Base-by-base conservation (phyloP, 495 filamentous ascomycete species). In the Acidiella bohemica region DNA sequence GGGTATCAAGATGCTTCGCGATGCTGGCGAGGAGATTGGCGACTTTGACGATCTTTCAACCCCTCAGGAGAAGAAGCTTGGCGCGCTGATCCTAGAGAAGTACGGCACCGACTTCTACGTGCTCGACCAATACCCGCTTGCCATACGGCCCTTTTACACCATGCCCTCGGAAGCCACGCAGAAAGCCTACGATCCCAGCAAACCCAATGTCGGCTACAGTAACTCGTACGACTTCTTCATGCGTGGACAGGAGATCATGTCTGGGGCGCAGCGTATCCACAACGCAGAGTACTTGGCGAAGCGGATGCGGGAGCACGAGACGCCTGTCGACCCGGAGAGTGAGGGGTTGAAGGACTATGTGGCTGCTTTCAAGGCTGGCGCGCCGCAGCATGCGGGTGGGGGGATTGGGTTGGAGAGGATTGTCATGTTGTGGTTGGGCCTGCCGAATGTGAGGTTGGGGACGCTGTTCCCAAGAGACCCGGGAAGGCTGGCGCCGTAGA, bases 221-320 rank as follows among this genome's bases (percentile, higher is more conserved):
- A 88, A 92, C 62, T 80, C 78, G 4, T 94, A 84, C 66, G 85
- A 93, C 63, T 84, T 94, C 68, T 87, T 92, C 70, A 81, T 93
- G 80, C 78, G 86, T 49, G 82, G 82, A 14, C 82, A 93, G 62
- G 86, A 88, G 62, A 86, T 92, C 57, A 73, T 87, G 61, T 81
- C 75, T 10, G 85, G 85, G 36, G 84, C 82, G 20, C 84, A 93
- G 67, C 81, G 84, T 62, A 78, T 93, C 53, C 70, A 93, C 67
- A 59, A 80, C 48, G 70, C 81, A 25, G 67, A 65, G 24, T 70
- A 80, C 58, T 67, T 93, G 29, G 69, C 75, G 54, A 69, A 68
- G 7, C 70, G 73, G 9, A 82, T 93, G 67, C 58, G 65, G 32
- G 62, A 63, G 40, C 81, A 88, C 64, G 82, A 80, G 10, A 54